Evolutionary conservation across 2,329 filamentous ascomycete species (phyloP).

Genomic region (Penicillium olsonii): DNA sequence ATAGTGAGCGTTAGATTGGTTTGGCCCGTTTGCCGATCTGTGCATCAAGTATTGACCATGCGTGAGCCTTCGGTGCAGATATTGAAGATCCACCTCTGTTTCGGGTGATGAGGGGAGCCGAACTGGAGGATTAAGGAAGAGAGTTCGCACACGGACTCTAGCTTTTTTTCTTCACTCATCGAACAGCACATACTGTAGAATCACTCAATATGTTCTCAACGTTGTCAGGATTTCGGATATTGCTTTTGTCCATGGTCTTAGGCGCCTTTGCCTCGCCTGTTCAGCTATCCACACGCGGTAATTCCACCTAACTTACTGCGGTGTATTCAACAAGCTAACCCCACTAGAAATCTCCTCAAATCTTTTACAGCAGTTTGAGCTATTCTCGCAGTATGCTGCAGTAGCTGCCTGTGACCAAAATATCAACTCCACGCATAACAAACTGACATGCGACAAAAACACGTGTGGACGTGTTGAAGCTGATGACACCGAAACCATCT

Average conservation of each 20-base stretch:
- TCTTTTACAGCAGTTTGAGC: not conserved
- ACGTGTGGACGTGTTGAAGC: not conserved
- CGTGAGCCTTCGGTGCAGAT: not conserved
- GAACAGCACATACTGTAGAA: not conserved
- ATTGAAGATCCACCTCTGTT: not conserved
- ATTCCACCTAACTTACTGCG: not conserved
- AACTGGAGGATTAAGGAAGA: not conserved
- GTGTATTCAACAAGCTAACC: not conserved
- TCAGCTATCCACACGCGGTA: not conserved
- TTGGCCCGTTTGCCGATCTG: no score
- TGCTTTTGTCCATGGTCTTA: not conserved
- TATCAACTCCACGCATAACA: conserved; percentile 2
- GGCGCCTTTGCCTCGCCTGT: not conserved
- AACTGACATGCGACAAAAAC: conserved; percentile 1
- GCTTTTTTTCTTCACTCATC: not conserved
- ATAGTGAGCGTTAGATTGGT: no score
- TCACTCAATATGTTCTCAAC: not conserved
- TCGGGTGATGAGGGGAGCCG: not conserved
- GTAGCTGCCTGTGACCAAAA: conserved; percentile 4
- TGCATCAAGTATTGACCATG: not conserved
- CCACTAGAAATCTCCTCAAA: not conserved
- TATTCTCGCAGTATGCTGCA: conserved; percentile 1
- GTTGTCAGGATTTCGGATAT: not conserved
- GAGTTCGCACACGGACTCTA: no score
- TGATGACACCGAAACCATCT: not conserved